phyloP scores from a whole-genome alignment of 768 basidiomycete species.

The Hygrophoropsis aurantiaca region DNA sequence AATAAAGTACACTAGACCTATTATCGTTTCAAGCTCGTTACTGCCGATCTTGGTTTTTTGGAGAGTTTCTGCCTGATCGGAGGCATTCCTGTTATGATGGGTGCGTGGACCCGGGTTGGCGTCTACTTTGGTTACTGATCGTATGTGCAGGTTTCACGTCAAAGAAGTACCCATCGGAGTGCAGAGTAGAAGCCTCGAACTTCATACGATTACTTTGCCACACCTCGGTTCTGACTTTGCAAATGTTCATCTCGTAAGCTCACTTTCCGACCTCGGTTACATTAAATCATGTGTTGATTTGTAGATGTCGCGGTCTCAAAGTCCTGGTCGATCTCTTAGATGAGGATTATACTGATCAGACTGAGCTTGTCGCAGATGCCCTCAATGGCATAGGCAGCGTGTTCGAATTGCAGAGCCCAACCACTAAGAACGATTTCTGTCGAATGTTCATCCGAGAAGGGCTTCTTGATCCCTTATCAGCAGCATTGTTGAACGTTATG shows the following conservation, averaged over 20 bases:
- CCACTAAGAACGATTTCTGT: constrained; percentile 97
- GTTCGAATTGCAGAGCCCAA: constrained; percentile 94
- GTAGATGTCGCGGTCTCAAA: constrained; percentile 89
- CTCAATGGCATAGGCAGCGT: constrained; percentile 94
- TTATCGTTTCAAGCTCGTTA: constrained; percentile 48
- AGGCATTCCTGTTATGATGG: constrained; percentile 95
- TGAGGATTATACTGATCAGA: constrained; percentile 91
- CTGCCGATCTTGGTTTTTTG: constrained; percentile 76
- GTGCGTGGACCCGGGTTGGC: constrained; percentile 35
- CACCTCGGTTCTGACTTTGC: constrained; percentile 89
- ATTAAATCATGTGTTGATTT: constrained; percentile 1
- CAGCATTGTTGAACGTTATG: constrained; percentile 88
- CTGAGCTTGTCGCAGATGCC: constrained; percentile 88
- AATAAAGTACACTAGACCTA: neutral
- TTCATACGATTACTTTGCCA: constrained; percentile 92
- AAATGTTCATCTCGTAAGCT: constrained; percentile 97
- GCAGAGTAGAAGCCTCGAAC: constrained; percentile 91
- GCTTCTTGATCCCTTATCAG: constrained; percentile 86
- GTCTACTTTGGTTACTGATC: constrained; percentile 5
- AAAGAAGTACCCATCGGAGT: constrained; percentile 91
- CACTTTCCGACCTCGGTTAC: neutral
- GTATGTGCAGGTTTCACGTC: constrained; percentile 75
- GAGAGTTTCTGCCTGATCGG: constrained; percentile 96
- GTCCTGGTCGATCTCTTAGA: constrained; percentile 95
- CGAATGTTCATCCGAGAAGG: constrained; percentile 98